Base-by-base conservation (phyloP, 306 rosid genomes). In the Fagus sylvatica region DNA sequence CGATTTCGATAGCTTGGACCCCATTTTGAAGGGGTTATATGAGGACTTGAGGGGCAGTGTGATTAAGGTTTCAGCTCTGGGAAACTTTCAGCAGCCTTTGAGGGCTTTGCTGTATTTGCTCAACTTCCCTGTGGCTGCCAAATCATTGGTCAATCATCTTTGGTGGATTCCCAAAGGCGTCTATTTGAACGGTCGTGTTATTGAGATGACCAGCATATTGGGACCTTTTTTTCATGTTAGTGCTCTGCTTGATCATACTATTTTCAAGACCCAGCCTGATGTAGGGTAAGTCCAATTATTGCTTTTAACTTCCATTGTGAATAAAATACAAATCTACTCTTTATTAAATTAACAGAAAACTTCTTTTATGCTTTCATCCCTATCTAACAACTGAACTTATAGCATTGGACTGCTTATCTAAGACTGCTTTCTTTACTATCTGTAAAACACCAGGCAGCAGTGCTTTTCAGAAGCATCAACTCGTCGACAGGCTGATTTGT, bases 91-190 rank as follows among this genome's bases (percentile, higher is more conserved):
- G 80, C 96, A 91, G 67, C 93, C 91, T 5, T 68, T 96, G 61
- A 90, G 97, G 80, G 98, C 96, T 64, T 71, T 96, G 88, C 48
- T 85, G 72, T 96, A 69, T 80, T 78, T 96, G 85, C 94, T 96
- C 72, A 90, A 93, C 48, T 88, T 93, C 74, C 98, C 98, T 1
- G 55, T 69, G 53, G 98, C 97, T 71, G 98, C 98, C 1, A 93
- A 88, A 87, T 90, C 96, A 12, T 84, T 96, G 15, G 98, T 96
- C 72, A 90, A 64, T 61, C 98, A 93, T 39, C 85, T 84, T 0
- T 96, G 98, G 99, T 96, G 99, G 99, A 91, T 96, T 79, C 98
- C 99, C 1, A 90, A 88, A 65, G 97, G 90, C 0, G 83, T 74
- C 54, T 96, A 93, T 76, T 83, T 90, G 84, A 91, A 91, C 76